These are phyloP conservation scores for Camelina sativa DNA, from an alignment of 345 rosid genomes.

Conservation along the genomic window DNA sequence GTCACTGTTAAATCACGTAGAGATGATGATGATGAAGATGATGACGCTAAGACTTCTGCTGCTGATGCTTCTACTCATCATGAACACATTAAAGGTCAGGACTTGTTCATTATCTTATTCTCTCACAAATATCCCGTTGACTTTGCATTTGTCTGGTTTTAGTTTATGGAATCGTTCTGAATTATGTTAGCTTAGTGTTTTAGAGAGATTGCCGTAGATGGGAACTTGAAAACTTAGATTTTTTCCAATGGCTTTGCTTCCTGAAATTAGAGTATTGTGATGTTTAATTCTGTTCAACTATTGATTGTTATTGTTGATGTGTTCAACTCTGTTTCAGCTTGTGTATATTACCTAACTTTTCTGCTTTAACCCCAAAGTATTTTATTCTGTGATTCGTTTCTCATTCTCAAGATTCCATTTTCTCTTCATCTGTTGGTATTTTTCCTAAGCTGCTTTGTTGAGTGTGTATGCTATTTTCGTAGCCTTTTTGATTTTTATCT, in stretches of 20 bases:
- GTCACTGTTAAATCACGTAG: constrained; percentile 48
- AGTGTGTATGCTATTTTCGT: constrained; percentile 1
- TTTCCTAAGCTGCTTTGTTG: constrained; percentile 14
- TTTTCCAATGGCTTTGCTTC: neutral
- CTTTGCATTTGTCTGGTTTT: neutral
- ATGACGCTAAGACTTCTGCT: constrained; percentile 40
- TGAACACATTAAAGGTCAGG: constrained; percentile 50
- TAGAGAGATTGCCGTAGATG: constrained; percentile 5
- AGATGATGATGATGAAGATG: constrained; percentile 30
- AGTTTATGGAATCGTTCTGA: neutral
- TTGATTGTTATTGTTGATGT: constrained; percentile 1
- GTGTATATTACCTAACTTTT: neutral
- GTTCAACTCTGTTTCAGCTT: constrained; percentile 9
- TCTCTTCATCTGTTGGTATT: no score
- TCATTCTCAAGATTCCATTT: no score
- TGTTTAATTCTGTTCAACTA: neutral
- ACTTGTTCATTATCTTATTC: neutral
- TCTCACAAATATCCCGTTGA: neutral
- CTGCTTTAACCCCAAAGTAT: no score
- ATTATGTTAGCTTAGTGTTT: constrained; percentile 19
- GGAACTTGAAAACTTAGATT: constrained; percentile 16
- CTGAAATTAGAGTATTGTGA: constrained; percentile 1
- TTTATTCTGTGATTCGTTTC: neutral
- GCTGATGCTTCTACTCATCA: constrained; percentile 40
- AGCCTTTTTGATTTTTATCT: neutral